Conservation (phyloP, 2,329 filamentous ascomycete species). For the Eutypa lata region DNA sequence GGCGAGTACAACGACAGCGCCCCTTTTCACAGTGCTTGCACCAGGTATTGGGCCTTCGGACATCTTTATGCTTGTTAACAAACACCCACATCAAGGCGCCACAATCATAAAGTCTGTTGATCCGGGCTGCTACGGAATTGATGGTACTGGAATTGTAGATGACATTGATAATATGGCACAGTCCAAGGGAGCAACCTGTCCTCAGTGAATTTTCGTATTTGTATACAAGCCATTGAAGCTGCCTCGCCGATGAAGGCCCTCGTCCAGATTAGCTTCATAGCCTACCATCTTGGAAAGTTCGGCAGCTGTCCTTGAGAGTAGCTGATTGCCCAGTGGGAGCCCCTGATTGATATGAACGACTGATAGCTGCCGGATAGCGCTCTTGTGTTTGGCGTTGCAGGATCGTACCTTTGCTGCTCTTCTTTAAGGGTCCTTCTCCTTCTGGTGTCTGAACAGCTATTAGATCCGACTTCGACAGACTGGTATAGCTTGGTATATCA, state of each 20-base stretch:
- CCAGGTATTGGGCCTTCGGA: conserved; percentile 2
- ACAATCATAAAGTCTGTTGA: conserved; percentile 11
- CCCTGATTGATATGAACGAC: conserved; percentile 41
- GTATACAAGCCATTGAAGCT: conserved; percentile 58
- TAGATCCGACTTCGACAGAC: conserved; percentile 49
- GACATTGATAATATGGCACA: conserved; percentile 47
- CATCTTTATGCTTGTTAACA: conserved; percentile 24
- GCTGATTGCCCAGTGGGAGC: conserved; percentile 28
- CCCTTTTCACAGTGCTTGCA: conserved; percentile 3
- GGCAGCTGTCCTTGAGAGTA: conserved; percentile 28
- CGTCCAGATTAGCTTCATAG: conserved; percentile 27
- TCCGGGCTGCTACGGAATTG: conserved; percentile 20
- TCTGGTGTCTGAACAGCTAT: conserved; percentile 37
- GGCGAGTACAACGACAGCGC: conserved; percentile 22
- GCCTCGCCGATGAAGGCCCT: conserved; percentile 55
- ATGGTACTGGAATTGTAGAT: conserved; percentile 59
- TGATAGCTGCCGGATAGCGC: conserved; percentile 44
- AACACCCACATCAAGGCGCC: conserved; percentile 20
- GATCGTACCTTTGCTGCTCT: conserved; percentile 62
- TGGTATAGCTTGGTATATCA: conserved; percentile 46
- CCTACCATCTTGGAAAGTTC: conserved; percentile 32
- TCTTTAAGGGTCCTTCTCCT: conserved; percentile 38
- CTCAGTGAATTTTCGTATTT: conserved; percentile 39
- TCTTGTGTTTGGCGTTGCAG: conserved; percentile 50
- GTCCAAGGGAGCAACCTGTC: conserved; percentile 15